Percentiles rank a stretch among this genome's conserved stretches.
Conservation (phyloP, 2,329 filamentous ascomycete genomes). For the Cordyceps fumosorosea region DNA sequence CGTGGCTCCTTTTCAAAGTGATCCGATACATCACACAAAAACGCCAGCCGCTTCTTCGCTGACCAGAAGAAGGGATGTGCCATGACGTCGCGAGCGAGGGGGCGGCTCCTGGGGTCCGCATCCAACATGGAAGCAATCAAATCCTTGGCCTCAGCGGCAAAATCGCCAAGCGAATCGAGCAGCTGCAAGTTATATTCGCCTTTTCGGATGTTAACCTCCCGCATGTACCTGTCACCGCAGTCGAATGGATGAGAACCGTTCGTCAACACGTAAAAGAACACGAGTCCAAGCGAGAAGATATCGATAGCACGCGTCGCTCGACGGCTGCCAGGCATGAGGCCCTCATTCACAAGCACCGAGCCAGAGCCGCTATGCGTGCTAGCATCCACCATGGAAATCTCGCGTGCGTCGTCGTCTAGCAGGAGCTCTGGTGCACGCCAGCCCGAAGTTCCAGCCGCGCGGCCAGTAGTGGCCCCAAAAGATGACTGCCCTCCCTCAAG, state of each 20-base stretch:
- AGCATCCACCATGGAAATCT: conserved; percentile 39
- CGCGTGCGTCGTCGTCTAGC: conserved; percentile 64
- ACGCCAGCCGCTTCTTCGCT: conserved; percentile 77
- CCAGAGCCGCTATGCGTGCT: conserved; percentile 57
- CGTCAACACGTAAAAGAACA: conserved; percentile 99
- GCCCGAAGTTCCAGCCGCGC: conserved; percentile 86
- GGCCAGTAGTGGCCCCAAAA: conserved; percentile 87
- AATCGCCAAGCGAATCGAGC: conserved; percentile 72
- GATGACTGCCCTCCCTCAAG: conserved; percentile 91
- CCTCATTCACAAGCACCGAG: conserved; percentile 49
- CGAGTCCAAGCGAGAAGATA: conserved; percentile 91
- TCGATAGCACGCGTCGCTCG: conserved; percentile 94
- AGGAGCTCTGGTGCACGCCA: conserved; percentile 96
- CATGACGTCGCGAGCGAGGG: conserved; percentile 72
- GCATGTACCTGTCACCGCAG: conserved; percentile 88
- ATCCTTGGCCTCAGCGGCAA: conserved; percentile 79
- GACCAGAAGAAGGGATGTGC: conserved; percentile 97
- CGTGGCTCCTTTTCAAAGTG: conserved; percentile 90
- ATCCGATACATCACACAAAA: conserved; percentile 94
- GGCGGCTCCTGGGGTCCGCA: conserved; percentile 49
- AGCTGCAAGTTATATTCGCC: conserved; percentile 67
- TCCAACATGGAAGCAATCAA: conserved; percentile 75
- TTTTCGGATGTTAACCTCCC: conserved; percentile 95
- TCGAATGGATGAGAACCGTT: conserved; percentile 90
- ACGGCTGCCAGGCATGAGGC: conserved; percentile 53